Evolutionary conservation across 768 basidiomycete species (phyloP).

Genomic region (Gyrodon lividus): DNA sequence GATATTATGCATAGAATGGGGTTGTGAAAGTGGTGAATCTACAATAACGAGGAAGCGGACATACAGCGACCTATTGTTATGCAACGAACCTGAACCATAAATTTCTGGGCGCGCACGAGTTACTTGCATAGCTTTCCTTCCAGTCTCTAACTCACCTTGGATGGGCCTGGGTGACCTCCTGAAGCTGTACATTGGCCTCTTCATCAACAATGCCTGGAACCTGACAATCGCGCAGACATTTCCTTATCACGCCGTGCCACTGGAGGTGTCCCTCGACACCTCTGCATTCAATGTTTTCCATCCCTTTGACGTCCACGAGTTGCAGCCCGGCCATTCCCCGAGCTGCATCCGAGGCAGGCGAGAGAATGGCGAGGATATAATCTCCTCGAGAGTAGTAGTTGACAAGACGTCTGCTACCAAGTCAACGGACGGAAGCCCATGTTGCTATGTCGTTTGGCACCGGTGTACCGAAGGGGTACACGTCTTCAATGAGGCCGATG

Average conservation of each 20-base stretch:
- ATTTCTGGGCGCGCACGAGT: neutral
- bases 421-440: constrained; percentile 48
- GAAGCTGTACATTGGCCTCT: constrained; percentile 38
- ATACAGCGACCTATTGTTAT: too few relatives aligned
- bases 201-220: constrained; percentile 39
- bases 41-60: too few relatives aligned
- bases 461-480: constrained; percentile 54
- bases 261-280: constrained; percentile 50
- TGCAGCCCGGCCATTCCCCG: constrained; percentile 55
- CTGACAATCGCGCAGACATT: constrained; percentile 39
- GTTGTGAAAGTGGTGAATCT: too few relatives aligned
- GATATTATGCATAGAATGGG: too few relatives aligned
- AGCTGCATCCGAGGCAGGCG: constrained; percentile 42
- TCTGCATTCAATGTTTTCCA: constrained; percentile 50
- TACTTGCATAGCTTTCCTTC: neutral
- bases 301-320: constrained; percentile 46
- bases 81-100: neutral
- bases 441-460: constrained; percentile 36
- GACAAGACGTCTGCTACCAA: constrained; percentile 51
- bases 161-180: constrained; percentile 13
- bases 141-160: constrained; percentile 16
- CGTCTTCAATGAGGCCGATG: constrained; percentile 49
- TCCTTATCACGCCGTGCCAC: constrained; percentile 51
- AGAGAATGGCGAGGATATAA: constrained; percentile 54
- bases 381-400: constrained; percentile 54